Evolutionary conservation across 306 rosid genomes (phyloP).

Genomic region (Begonia masoniana): DNA sequence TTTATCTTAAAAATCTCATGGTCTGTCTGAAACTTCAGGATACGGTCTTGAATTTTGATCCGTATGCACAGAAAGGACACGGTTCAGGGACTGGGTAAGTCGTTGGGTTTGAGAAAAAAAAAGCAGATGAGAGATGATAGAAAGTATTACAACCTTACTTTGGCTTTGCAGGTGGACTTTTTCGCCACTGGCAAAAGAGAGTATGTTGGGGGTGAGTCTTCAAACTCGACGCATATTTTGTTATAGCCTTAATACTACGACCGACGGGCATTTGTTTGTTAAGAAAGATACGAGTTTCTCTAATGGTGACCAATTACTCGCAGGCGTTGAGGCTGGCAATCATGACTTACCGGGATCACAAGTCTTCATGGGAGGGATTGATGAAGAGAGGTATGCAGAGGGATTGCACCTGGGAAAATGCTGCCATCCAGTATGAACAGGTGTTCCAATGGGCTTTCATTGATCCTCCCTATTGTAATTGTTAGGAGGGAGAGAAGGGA

Average conservation of each 20-base stretch:
- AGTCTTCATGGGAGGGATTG: slow-evolving; percentile 71
- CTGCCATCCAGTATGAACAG: slow-evolving; percentile 68
- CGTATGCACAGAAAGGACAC: slow-evolving; percentile 34
- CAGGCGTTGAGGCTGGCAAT: slow-evolving; percentile 56
- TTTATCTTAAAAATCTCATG: too few species aligned
- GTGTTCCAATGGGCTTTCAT: slow-evolving; percentile 53
- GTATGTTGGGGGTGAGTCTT: slow-evolving; percentile 57
- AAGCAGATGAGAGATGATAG: too few species aligned
- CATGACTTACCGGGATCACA: slow-evolving; percentile 39
- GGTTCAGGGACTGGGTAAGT: slow-evolving; percentile 73
- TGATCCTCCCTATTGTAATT: slow-evolving; percentile 46
- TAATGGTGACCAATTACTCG: not conserved
- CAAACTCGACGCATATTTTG: too few species aligned
- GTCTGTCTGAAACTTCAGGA: slow-evolving; percentile 34
- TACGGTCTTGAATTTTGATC: slow-evolving; percentile 55
- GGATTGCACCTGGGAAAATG: slow-evolving; percentile 64
- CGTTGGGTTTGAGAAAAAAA: too few species aligned
- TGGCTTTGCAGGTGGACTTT: slow-evolving; percentile 62
- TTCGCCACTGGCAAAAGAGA: slow-evolving; percentile 58
- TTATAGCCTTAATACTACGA: too few species aligned
- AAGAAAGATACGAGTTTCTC: not conserved
- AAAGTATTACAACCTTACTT: too few species aligned
- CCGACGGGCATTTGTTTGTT: too few species aligned
- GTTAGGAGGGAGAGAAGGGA: not conserved
- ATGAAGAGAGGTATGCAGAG: slow-evolving; percentile 59